Evolutionary conservation across 768 basidiomycete species (phyloP).

Genomic region (Daedaleopsis sinensis): DNA sequence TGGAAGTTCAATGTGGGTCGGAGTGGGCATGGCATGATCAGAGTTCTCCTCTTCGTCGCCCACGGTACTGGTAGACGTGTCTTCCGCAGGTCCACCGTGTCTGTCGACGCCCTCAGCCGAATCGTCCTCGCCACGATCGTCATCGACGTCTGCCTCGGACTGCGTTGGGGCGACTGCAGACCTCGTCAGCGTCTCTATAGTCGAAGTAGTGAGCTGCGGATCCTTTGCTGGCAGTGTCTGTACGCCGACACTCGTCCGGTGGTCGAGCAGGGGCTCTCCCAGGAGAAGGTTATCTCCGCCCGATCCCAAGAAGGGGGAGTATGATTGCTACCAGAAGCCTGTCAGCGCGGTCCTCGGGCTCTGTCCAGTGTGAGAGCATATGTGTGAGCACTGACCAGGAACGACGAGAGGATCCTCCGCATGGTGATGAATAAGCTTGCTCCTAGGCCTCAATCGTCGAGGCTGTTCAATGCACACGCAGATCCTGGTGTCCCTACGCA

Average conservation of each 20-base stretch:
- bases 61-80: no score
- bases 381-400: neutral
- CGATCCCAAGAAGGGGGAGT: neutral
- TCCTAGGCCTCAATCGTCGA: no score
- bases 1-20: no score
- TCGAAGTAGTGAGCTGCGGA: no score
- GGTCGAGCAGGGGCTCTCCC: neutral
- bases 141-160: neutral
- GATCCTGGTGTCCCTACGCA: no score
- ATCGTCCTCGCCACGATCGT: neutral
- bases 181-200: neutral
- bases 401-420: neutral
- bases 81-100: neutral
- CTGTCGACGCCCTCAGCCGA: neutral
- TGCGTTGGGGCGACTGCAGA: neutral
- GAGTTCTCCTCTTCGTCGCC: no score
- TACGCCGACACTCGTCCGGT: neutral
- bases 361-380: no score
- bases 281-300: neutral
- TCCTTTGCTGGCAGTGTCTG: neutral
- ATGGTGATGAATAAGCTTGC: neutral
- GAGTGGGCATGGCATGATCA: no score
- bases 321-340: neutral
- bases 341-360: no score
- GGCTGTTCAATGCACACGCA: no score